Conservation (phyloP, 139 green algal species). For the Pycnococcus provasolii region DNA sequence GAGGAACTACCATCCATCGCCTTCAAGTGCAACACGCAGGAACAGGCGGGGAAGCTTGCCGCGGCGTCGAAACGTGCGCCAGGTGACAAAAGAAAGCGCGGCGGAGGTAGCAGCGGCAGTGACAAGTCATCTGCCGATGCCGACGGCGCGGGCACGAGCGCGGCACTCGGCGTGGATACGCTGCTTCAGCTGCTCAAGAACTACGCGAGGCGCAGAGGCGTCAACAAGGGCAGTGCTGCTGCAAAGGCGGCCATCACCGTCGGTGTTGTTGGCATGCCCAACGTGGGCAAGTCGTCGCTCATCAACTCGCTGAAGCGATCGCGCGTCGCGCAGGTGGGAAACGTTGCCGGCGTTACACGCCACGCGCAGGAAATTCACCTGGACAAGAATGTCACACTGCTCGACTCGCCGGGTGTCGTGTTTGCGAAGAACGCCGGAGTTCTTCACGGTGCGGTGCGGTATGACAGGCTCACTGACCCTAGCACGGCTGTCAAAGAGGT, state of each 20-base stretch:
- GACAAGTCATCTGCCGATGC: background rate
- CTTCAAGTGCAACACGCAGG: slow-evolving; percentile 93
- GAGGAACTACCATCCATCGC: slow-evolving; percentile 86
- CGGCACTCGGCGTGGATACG: slow-evolving; percentile 66
- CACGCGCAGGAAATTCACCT: slow-evolving; percentile 60
- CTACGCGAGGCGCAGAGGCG: slow-evolving; percentile 66
- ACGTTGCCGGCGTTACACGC: slow-evolving; percentile 34
- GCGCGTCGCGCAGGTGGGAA: slow-evolving; percentile 58
- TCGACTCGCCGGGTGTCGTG: slow-evolving; percentile 84
- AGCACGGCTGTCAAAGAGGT: slow-evolving; percentile 55
- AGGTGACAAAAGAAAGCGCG: background rate
- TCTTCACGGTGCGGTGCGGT: background rate
- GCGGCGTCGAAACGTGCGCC: background rate
- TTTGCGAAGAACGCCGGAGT: slow-evolving; percentile 46
- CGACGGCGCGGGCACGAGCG: background rate
- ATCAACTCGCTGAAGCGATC: slow-evolving; percentile 94
- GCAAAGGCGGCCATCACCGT: slow-evolving; percentile 89
- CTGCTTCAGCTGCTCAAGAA: slow-evolving; percentile 98
- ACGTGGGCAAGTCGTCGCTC: slow-evolving; percentile 92
- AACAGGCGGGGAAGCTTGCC: slow-evolving; percentile 37
- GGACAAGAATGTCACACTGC: slow-evolving; percentile 86
- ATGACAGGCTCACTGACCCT: background rate
- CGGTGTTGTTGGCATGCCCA: slow-evolving; percentile 90
- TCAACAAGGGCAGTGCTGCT: slow-evolving; percentile 16
- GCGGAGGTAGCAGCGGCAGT: background rate